A percentile compares a stretch with the other conserved stretches of the same genome.
These are phyloP conservation scores for Amyloporia xantha DNA, from an alignment of 768 basidiomycete species.

Conservation along the genomic window DNA sequence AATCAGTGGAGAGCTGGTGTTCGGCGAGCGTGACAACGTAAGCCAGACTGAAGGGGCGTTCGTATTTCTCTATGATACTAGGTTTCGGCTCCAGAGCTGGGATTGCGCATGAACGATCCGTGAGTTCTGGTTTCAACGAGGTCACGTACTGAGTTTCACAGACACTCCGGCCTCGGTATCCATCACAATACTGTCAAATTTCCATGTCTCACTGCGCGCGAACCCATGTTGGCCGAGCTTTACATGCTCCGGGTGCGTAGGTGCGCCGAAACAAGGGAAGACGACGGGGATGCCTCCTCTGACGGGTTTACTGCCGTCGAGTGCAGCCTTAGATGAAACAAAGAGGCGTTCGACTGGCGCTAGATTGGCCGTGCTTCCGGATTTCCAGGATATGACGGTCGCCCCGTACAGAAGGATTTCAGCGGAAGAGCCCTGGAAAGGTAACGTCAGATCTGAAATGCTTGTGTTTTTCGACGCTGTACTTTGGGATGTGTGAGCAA, in stretches of 20 bases:
- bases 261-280: conserved; percentile 88
- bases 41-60: conserved; percentile 59
- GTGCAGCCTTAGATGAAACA: conserved; percentile 67
- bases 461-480: background rate
- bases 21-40: conserved; percentile 79
- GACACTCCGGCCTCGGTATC: conserved; percentile 69
- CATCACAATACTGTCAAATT: conserved; percentile 51
- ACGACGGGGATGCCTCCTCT: conserved; percentile 55
- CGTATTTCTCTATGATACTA: conserved; percentile 51
- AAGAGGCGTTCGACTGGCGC: conserved; percentile 66
- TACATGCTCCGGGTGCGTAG: conserved; percentile 64
- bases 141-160: conserved; percentile 64
- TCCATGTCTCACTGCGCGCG: conserved; percentile 75
- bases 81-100: conserved; percentile 60
- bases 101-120: background rate
- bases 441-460: background rate
- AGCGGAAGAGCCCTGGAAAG: conserved; percentile 57
- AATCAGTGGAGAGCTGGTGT: conserved; percentile 68
- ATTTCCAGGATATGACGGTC: conserved; percentile 83
- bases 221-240: conserved; percentile 87
- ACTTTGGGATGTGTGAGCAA: conserved; percentile 62
- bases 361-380: conserved; percentile 29
- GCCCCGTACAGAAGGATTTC: conserved; percentile 78
- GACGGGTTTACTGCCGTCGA: conserved; percentile 78
- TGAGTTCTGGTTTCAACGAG: background rate